Base-by-base conservation (phyloP, 768 basidiomycete species). In the Flagelloscypha sp. region DNA sequence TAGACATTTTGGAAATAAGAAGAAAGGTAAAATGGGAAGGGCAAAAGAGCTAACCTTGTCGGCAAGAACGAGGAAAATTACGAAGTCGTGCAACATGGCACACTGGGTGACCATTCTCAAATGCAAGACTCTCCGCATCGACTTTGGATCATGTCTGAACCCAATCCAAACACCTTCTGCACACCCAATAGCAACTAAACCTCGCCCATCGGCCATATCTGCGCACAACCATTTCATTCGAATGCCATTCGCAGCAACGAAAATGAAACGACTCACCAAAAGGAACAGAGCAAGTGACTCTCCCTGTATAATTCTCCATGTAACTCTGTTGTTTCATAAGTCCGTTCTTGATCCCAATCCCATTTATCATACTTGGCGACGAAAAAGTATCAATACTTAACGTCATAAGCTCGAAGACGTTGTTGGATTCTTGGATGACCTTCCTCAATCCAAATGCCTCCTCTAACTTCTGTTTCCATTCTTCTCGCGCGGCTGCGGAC, bases 141-240 rank as follows among this genome's bases (percentile, higher is more conserved):
- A 79, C 48, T 61, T 53, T 3, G 81, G 72, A 43, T 81, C 73
- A 37, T 76, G 72, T 21, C 86, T 73, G 56, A 92, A 81, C 0
- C 92, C 92, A 40, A 95, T 92, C 85, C 88, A 95, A 15, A 95
- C 85, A 20, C 92, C 92, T 50, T 93, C 87, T 3, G 84, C 79
- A 54, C 89, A 92, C 15, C 90, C 92, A 40, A 93, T 77, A 2
- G 90, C 87, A 13, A 94, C 82, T 18, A 95, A 68, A 2, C 75
- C 73, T 29, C 86, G 74, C 8, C 83, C 79, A 53, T 93, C 88
- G 1, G 78, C 67, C 2, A 86, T 90, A 42, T 74, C 87, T 89
- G 34, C 8, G 40, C n/a, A 24, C 36, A 16, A 20, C 7, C 3
- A n/a, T 11, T 51, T 18, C 24, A 11, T 27, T 28, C n/a, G n/a